Conservation (phyloP, 169 alveolate species). For the Eimeria tenella region DNA sequence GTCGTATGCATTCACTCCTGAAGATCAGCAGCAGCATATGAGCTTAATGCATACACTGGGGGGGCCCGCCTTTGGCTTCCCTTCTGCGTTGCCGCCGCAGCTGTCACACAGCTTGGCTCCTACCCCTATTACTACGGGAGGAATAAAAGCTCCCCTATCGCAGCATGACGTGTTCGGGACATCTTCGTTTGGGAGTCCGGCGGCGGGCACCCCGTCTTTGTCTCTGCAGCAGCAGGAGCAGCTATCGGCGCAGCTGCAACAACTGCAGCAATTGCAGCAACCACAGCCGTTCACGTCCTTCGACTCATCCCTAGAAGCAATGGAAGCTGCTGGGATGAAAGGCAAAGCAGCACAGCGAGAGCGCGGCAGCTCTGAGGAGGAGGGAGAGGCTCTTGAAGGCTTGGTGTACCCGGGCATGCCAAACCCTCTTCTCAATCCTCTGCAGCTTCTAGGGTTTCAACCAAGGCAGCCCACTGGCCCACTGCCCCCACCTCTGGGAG, state of each 20-base stretch:
- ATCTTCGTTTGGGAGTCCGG: neutral
- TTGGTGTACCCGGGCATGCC: neutral
- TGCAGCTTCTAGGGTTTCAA: neutral
- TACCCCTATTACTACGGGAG: neutral
- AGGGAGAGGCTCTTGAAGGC: neutral
- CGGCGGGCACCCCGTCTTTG: neutral
- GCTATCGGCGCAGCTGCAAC: conserved; percentile 2
- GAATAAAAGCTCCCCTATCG: neutral
- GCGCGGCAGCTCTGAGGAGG: neutral
- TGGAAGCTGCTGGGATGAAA: neutral
- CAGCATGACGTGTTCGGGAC: neutral
- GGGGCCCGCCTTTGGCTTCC: neutral
- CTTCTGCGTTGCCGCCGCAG: conserved; percentile 36
- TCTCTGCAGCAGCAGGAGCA: neutral
- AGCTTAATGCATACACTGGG: neutral
- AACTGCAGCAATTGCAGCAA: conserved; percentile 19
- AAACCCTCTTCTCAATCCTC: neutral
- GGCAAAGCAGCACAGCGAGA: conserved; percentile 5
- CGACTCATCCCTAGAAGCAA: conserved; percentile 33
- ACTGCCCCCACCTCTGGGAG: conserved; percentile 1
- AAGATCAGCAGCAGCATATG: neutral
- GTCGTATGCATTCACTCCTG: conserved; percentile 25
- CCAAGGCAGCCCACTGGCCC: conserved; percentile 18
- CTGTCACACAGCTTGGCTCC: neutral
- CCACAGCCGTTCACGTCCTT: neutral